Evolutionary conservation across 192 early-diverging fungal genomes (phyloP), one percentile per base, ranked within the genome.

Genomic region (Coemansia umbellata): DNA sequence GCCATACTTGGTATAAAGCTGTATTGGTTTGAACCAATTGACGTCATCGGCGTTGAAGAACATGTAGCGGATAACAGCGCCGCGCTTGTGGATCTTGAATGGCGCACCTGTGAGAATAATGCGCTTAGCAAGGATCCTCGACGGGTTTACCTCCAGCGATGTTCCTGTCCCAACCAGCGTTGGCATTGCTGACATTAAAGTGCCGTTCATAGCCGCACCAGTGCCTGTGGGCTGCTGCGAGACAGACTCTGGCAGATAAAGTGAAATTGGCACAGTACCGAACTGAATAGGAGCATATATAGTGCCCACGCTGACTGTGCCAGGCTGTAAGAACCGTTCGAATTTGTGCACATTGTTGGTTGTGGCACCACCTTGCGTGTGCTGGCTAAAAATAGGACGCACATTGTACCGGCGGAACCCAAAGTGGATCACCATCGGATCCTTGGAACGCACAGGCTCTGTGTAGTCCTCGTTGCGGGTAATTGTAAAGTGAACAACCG

Each of bases 31-130:
- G 79, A 97, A 99, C 84, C 91, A 99, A 55, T 81, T 74, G 40
- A 97, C 83, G 75, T 99, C 95, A 15, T 92, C 88, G 17, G 91
- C 82, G 66, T 88, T 89, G 70, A 93, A 96, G 82, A 98, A 96
- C 95, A 98, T 98, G 75, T 83, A 94, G 40, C 95, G 88, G 45
- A 98, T 82, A 9, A 97, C 94, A 8, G 92, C 93, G 27, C 86
- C 82, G 23, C 89, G 86, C 71, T 90, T 93, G 81, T 97, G 84
- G 53, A 96, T 82, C 74, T 95, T 95, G 84, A 82, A 97, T 23
- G 94, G 93, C 58, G 95, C 87, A 33, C 94, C 96, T 1, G 93
- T 95, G 30, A 98, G 83, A 33, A 95, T 81, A 26, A 97, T 86
- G 32, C 94, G 88, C 74, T 97, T 98, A 61, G 94, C 91, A 49